Evolutionary conservation across 148 eudicot species (phyloP), one percentile per base, ranked within the genome.

Genomic region (Linanthus parryae): DNA sequence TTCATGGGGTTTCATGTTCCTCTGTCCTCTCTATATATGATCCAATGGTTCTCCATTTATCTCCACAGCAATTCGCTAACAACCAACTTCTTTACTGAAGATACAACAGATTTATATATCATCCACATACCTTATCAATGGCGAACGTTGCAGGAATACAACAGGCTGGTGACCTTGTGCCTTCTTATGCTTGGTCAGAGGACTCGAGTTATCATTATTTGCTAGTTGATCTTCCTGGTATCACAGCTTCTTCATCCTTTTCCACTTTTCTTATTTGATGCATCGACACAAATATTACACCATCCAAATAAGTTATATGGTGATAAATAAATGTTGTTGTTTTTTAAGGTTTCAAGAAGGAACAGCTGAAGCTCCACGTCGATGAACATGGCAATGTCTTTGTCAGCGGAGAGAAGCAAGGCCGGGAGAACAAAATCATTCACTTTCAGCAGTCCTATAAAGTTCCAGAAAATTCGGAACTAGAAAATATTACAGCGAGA

Each of bases 181-280:
- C 88, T 41, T 27, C 49, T 62, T 52, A 70, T 1, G 76, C 68
- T 12, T 75, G 84, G 88, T 53, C 68, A 7, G 58, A 64, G 35
- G 76, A 69, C 47, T 54, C 74, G 4, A 39, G 23, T 14, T 45
- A 4, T 37, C 77, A 82, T 48, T 62, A 25, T 28, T 79, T 82
- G 27, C 58, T 78, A 1, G 38, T 82, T 56, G 58, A 72, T 70
- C 67, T 78, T 61, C 88, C 81, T 1, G 88, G 88, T 82, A 72
- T 21, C 10, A 2, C 2, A 34, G 28, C 9, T n/a, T 8, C 9
- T n/a, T 12, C 19, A 44, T 44, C 8, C 23, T 5, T 31, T 31
- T 31, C 5, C 18, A 24, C n/a, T n/a, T 7, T 7, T 46, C 12
- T 22, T 1, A 4, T 2, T 46, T 3, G 17, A 15, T 6, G 28